Conservation (phyloP, 2,329 filamentous ascomycete species). For the Fusarium avenaceum region DNA sequence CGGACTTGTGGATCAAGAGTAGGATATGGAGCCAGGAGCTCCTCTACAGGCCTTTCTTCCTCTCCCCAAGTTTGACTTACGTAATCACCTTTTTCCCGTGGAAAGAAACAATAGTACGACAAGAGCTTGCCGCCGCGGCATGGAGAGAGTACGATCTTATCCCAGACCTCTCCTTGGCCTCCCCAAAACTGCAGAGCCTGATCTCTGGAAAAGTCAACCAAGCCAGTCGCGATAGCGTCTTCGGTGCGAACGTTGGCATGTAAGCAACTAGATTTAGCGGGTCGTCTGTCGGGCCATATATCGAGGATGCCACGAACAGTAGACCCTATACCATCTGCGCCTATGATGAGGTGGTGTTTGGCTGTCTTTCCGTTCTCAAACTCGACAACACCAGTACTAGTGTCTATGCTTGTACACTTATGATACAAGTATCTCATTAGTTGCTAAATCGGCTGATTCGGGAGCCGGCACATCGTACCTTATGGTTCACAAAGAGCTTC, state of each 20-base stretch:
- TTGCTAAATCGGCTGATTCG: too few species aligned
- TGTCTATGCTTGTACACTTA: neutral
- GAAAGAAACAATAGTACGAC: conserved; percentile 14
- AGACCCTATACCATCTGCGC: conserved; percentile 9
- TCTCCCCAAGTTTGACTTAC: conserved; percentile 2
- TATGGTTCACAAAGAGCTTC: conserved; percentile 1
- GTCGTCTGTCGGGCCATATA: conserved; percentile 5
- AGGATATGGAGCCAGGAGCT: neutral
- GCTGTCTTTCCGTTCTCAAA: conserved; percentile 9
- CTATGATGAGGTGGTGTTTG: conserved; percentile 2
- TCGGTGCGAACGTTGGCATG: conserved; percentile 3
- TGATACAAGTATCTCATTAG: too few species aligned
- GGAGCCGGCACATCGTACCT: neutral
- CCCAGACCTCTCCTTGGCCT: conserved; percentile 1
- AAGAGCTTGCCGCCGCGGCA: conserved; percentile 9
- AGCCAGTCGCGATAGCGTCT: neutral
- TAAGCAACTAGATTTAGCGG: neutral
- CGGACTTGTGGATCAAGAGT: neutral
- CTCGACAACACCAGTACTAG: neutral
- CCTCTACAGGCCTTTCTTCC: neutral
- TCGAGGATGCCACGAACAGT: conserved; percentile 3
- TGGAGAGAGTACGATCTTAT: conserved; percentile 10
- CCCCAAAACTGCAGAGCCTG: conserved; percentile 7
- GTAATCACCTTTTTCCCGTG: neutral
- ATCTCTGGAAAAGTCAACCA: conserved; percentile 1